Evolutionary conservation across 2,329 filamentous ascomycete species (phyloP).

Genomic region (Penicillium sp.): DNA sequence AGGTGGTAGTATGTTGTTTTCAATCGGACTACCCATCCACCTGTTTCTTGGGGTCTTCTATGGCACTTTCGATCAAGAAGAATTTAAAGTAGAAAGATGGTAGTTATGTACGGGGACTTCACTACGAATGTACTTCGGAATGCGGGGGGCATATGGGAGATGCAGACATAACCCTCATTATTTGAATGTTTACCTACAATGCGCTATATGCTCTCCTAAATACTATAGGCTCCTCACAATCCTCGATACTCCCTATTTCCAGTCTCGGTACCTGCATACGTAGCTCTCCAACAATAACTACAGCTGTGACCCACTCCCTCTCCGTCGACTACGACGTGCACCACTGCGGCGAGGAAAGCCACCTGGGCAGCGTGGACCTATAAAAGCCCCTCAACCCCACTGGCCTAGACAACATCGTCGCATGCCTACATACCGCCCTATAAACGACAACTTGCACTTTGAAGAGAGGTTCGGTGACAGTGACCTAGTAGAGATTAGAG

Average conservation of each 20-base stretch:
- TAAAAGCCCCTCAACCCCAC: slow-evolving; percentile 21
- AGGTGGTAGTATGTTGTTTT: background rate
- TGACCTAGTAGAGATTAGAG: slow-evolving; percentile 50
- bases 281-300: slow-evolving; percentile 12
- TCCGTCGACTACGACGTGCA: slow-evolving; percentile 32
- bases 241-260: background rate
- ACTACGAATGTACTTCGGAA: slow-evolving; percentile 17
- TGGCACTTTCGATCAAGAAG: background rate
- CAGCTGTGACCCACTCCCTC: slow-evolving; percentile 21
- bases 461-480: slow-evolving; percentile 45
- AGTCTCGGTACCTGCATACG: background rate
- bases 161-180: slow-evolving; percentile 3
- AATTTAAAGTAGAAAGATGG: background rate
- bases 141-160: slow-evolving; percentile 25
- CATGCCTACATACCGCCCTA: slow-evolving; percentile 50
- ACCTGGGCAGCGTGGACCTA: background rate
- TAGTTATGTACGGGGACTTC: background rate
- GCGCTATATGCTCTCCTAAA: background rate
- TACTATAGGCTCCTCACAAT: background rate
- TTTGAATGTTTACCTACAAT: background rate
- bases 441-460: slow-evolving; percentile 46
- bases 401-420: slow-evolving; percentile 53
- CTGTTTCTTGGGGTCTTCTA: background rate
- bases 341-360: slow-evolving; percentile 19
- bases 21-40: background rate